These are phyloP conservation scores for Vicia sativa DNA, from an alignment of 306 rosid species.

Conservation along the genomic window DNA sequence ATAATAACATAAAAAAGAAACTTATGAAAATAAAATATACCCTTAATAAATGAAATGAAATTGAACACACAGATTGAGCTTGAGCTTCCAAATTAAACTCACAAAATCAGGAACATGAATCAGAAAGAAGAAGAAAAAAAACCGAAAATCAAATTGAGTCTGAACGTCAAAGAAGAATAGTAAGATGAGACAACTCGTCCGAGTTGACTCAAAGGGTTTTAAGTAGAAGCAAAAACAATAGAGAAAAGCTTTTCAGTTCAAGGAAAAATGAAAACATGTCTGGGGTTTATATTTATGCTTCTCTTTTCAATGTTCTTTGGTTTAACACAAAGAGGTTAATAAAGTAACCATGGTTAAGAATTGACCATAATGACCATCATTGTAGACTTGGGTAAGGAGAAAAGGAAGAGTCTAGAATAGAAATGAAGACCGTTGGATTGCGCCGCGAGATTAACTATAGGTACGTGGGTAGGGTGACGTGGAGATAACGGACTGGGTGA, in stretches of 20 bases:
- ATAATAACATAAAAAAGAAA: not conserved
- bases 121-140: too few relatives aligned
- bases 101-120: too few relatives aligned
- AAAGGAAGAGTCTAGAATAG: constrained; percentile 74
- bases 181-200: constrained; percentile 39
- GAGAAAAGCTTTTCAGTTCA: not conserved
- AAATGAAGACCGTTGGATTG: constrained; percentile 45
- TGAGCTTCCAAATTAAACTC: constrained; percentile 45
- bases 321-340: constrained; percentile 67
- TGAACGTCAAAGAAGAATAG: not conserved
- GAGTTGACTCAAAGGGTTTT: constrained; percentile 50
- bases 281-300: not conserved
- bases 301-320: constrained; percentile 15
- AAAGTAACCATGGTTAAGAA: constrained; percentile 46
- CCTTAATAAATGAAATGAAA: constrained; percentile 8
- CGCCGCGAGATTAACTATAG: constrained; percentile 35
- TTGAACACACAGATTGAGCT: constrained; percentile 22
- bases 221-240: constrained; percentile 25
- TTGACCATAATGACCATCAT: constrained; percentile 37
- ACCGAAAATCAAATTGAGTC: constrained; percentile 31
- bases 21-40: constrained; percentile 20
- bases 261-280: not conserved
- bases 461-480: constrained; percentile 42
- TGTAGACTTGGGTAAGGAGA: not conserved
- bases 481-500: constrained; percentile 60